These are phyloP conservation scores for Pichia gijzeniarum DNA, from an alignment of 805 yeast species.

Conservation along the genomic window DNA sequence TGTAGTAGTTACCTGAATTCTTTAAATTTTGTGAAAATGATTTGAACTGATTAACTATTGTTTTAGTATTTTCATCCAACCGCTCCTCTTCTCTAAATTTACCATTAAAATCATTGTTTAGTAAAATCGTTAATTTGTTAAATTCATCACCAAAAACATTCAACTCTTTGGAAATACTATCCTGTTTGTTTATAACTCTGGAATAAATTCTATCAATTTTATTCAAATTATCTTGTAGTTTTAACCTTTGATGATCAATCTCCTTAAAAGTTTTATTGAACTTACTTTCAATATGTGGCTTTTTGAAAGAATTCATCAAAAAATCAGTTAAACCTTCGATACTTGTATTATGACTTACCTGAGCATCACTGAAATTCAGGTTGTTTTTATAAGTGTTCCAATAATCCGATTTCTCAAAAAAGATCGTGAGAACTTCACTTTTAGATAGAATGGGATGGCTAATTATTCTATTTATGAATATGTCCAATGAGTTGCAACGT, in stretches of 20 bases:
- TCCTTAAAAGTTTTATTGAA: constrained; percentile 72
- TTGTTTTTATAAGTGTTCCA: constrained; percentile 66
- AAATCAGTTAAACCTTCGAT: constrained; percentile 82
- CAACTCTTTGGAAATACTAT: constrained; percentile 67
- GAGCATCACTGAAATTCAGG: constrained; percentile 16
- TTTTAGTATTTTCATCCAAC: constrained; percentile 17
- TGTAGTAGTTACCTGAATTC: constrained; percentile 25
- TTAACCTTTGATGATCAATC: constrained; percentile 74
- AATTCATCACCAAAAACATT: constrained; percentile 66
- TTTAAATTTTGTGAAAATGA: constrained; percentile 37
- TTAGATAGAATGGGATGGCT: constrained; percentile 66
- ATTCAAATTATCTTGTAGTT: constrained; percentile 73
- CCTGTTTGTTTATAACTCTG: constrained; percentile 65
- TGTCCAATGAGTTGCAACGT: constrained; percentile 71
- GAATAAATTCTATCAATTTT: constrained; percentile 75
- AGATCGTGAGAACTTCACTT: constrained; percentile 64
- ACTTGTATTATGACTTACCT: constrained; percentile 19
- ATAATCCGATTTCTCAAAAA: constrained; percentile 59
- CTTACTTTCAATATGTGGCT: constrained; percentile 47
- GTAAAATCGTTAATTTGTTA: constrained; percentile 46
- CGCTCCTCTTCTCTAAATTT: constrained; percentile 20
- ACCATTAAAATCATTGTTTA: constrained; percentile 30
- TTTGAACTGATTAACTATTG: constrained; percentile 28
- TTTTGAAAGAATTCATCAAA: constrained; percentile 88
- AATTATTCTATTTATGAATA: constrained; percentile 68